These are phyloP conservation scores for Macadamia tetraphylla DNA, from an alignment of 164 flowering plant genomes.

Conservation along the genomic window DNA sequence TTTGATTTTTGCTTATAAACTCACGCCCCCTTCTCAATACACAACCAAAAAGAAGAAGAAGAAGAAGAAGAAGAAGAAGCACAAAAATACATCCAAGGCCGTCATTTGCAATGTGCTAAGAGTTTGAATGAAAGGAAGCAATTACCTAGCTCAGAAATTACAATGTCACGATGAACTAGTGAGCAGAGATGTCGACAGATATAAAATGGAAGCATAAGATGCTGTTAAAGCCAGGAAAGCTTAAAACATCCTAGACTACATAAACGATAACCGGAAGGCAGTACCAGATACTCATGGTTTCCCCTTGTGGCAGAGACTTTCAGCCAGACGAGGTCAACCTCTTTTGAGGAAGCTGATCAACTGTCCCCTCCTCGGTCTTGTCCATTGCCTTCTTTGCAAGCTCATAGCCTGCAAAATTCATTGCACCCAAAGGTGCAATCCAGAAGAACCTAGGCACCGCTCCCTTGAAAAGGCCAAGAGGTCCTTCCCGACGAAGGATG, in stretches of 20 bases:
- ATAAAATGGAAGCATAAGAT: too few relatives aligned
- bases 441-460: conserved; percentile 96
- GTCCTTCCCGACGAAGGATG: conserved; percentile 83
- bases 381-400: conserved; percentile 86
- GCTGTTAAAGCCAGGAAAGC: too few relatives aligned
- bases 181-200: background rate
- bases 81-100: background rate
- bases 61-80: background rate
- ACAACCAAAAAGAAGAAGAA: background rate
- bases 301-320: background rate
- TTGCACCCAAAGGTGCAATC: conserved; percentile 98
- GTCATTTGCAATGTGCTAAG: too few relatives aligned
- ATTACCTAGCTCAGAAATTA: background rate
- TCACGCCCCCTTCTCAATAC: background rate
- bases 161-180: background rate
- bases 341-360: conserved; percentile 34
- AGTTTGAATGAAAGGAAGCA: background rate
- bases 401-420: conserved; percentile 99
- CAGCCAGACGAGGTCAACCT: conserved; percentile 30
- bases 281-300: too few relatives aligned
- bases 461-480: conserved; percentile 92
- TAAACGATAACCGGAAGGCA: background rate
- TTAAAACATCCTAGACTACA: too few relatives aligned
- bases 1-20: background rate
- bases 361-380: conserved; percentile 39